phyloP scores from a whole-genome alignment of 148 eudicot species.

The Rhododendron kiyosumense region DNA sequence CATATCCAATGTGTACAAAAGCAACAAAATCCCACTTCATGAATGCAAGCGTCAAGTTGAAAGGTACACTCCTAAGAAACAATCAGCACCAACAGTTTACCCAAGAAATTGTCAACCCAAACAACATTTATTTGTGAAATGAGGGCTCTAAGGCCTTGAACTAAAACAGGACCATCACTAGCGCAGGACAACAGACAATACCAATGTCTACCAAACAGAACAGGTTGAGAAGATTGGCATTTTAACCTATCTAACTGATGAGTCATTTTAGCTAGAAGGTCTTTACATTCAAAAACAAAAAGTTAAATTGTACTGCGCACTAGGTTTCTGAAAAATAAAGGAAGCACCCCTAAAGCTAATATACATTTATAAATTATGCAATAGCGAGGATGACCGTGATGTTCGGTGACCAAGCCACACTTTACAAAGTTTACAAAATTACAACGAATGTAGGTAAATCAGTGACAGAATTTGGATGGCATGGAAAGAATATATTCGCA shows the following conservation, averaged over 20 bases:
- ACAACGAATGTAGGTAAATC: not conserved
- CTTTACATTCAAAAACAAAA: not conserved
- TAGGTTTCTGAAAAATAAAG: not conserved
- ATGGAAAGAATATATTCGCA: not conserved
- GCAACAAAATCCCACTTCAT: not conserved
- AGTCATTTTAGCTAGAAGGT: not conserved
- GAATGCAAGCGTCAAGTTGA: not conserved
- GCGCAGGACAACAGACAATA: not conserved
- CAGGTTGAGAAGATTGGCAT: not conserved
- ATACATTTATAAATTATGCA: not conserved
- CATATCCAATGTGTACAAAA: not conserved
- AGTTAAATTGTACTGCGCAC: not conserved
- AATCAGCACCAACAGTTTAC: not conserved
- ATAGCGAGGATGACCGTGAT: not conserved
- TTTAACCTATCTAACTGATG: not conserved
- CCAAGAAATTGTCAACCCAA: not conserved
- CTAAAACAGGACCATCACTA: not conserved
- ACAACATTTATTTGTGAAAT: not conserved
- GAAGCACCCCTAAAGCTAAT: not conserved
- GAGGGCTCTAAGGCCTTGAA: not conserved
- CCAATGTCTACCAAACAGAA: not conserved
- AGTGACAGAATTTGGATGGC: not conserved
- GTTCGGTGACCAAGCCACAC: not conserved
- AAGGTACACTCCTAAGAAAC: not conserved
- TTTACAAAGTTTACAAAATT: not conserved